Conservation (phyloP, 768 basidiomycete species). For the Brasilioporus rufonigricans region DNA sequence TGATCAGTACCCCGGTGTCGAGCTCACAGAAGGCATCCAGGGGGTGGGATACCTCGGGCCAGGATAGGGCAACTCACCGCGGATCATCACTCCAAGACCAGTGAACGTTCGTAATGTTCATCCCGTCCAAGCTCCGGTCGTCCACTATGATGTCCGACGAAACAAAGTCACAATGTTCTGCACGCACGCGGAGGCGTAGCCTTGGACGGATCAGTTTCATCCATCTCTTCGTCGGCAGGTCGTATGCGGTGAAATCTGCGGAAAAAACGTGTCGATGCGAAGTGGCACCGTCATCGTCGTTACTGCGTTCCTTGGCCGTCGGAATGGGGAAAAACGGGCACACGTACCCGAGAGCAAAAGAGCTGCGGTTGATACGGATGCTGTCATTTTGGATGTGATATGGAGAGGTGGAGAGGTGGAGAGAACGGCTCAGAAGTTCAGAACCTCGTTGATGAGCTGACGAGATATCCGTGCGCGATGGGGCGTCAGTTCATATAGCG, state of each 20-base stretch:
- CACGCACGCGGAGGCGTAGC: slow-evolving; percentile 22
- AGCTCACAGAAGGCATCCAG: background rate
- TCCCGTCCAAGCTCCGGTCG: slow-evolving; percentile 1
- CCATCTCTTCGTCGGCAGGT: slow-evolving; percentile 20
- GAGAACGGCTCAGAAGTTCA: background rate
- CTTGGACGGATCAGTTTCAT: slow-evolving; percentile 19
- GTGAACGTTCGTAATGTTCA: background rate
- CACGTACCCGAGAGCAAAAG: slow-evolving; percentile 21
- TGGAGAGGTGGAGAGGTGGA: background rate
- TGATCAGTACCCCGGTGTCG: background rate
- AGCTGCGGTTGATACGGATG: slow-evolving; percentile 5
- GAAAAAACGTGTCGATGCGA: background rate
- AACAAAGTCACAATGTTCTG: slow-evolving; percentile 8
- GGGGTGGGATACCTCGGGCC: background rate
- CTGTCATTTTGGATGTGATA: background rate
- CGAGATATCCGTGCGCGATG: background rate
- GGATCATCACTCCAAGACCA: slow-evolving; percentile 19
- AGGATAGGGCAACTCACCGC: slow-evolving; percentile 14
- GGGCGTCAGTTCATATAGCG: background rate
- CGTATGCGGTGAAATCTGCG: slow-evolving; percentile 25
- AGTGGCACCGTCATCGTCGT: background rate
- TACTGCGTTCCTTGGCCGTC: background rate
- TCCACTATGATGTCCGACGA: slow-evolving; percentile 13
- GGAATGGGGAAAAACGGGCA: background rate
- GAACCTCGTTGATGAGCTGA: background rate